A percentile compares a stretch with the other conserved stretches of the same genome.
Evolutionary conservation across 805 yeast genomes (phyloP).

Genomic region (Candida nanaspora): DNA sequence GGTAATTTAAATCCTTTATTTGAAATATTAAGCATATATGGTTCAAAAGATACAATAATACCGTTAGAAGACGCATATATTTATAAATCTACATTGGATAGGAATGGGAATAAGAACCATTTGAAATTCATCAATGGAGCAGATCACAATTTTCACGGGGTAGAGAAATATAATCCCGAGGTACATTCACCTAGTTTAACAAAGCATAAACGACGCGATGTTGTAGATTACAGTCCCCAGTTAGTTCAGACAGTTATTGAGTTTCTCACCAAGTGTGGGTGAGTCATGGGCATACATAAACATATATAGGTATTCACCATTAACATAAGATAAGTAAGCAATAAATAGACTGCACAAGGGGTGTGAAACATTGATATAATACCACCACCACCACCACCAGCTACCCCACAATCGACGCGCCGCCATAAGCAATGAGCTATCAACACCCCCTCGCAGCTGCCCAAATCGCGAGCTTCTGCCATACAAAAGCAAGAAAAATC

Average conservation of each 20-base stretch:
- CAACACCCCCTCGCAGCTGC: too few relatives aligned
- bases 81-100: constrained; percentile 46
- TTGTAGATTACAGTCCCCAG: constrained; percentile 50
- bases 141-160: constrained; percentile 76
- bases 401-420: constrained; percentile 1
- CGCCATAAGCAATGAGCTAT: too few relatives aligned
- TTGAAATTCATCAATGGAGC: constrained; percentile 58
- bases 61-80: constrained; percentile 55
- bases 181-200: constrained; percentile 12
- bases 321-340: too few relatives aligned
- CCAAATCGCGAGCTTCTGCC: too few relatives aligned
- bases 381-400: too few relatives aligned
- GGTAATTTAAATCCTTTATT: constrained; percentile 34
- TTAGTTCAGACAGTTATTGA: constrained; percentile 40
- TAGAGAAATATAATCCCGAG: constrained; percentile 26
- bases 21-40: constrained; percentile 63
- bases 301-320: too few relatives aligned
- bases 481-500: too few relatives aligned
- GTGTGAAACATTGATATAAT: too few relatives aligned
- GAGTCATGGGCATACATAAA: too few relatives aligned
- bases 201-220: constrained; percentile 26
- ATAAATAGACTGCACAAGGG: too few relatives aligned
- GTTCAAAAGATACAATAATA: constrained; percentile 58
- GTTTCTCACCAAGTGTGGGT: not conserved
- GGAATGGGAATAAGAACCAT: constrained; percentile 41